Evolutionary conservation across 2,329 filamentous ascomycete species (phyloP).

Genomic region (Raffaelea albimanens): DNA sequence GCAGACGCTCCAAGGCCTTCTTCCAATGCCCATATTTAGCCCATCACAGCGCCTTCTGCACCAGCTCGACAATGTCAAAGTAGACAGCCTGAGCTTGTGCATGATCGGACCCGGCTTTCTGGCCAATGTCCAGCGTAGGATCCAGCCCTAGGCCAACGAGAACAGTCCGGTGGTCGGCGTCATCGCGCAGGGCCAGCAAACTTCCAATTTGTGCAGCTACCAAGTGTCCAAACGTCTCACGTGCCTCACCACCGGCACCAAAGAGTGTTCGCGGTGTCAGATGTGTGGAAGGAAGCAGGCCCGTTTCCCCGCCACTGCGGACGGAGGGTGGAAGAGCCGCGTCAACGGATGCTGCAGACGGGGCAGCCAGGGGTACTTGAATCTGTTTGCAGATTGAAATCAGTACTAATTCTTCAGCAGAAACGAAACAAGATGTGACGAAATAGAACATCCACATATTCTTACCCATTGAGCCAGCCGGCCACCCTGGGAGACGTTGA

Average conservation of each 20-base stretch:
- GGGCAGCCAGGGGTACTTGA: conserved; percentile 66
- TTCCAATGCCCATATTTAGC: too few species aligned
- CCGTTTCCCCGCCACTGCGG: conserved; percentile 14
- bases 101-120: conserved; percentile 13
- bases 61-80: conserved; percentile 56
- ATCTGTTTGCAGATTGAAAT: conserved; percentile 47
- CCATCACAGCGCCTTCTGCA: conserved; percentile 40
- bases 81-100: conserved; percentile 35
- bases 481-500: conserved; percentile 82
- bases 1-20: too few species aligned
- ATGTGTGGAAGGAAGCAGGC: conserved; percentile 63
- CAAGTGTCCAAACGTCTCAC: conserved; percentile 78
- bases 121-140: conserved; percentile 33
- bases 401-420: conserved; percentile 1
- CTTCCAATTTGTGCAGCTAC: conserved; percentile 85
- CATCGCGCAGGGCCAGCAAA: conserved; percentile 61
- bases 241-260: conserved; percentile 68
- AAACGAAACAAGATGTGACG: conserved; percentile 8
- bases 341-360: conserved; percentile 55
- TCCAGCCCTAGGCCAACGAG: conserved; percentile 52
- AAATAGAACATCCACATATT: conserved; percentile 8
- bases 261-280: conserved; percentile 81
- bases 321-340: conserved; percentile 41
- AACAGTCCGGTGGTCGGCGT: conserved; percentile 52
- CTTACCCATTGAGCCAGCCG: conserved; percentile 84